These are phyloP conservation scores for Lichtheimia ramosa DNA, from an alignment of 371 early-diverging fungal species.

Conservation along the genomic window DNA sequence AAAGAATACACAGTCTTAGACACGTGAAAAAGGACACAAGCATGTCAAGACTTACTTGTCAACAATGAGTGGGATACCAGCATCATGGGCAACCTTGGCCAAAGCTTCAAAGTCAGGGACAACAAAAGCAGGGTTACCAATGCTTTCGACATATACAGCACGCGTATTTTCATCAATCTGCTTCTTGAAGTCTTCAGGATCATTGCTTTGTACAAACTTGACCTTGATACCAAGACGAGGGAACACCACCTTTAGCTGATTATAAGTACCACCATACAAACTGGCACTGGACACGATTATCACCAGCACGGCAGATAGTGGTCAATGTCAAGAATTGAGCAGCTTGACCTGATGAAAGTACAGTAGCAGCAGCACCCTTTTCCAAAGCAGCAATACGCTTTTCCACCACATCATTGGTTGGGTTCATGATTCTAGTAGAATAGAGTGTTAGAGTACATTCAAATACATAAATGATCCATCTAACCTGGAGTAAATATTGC, in stretches of 20 bases:
- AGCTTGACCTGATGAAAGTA: constrained; percentile 71
- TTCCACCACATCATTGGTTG: constrained; percentile 87
- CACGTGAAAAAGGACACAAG: too few relatives aligned
- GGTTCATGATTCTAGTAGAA: constrained; percentile 60
- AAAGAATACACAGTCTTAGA: constrained; percentile 44
- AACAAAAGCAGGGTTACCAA: constrained; percentile 85
- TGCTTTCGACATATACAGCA: constrained; percentile 83
- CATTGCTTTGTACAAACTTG: constrained; percentile 73
- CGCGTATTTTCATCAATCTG: constrained; percentile 85
- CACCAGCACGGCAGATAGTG: constrained; percentile 73
- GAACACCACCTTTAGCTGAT: constrained; percentile 82
- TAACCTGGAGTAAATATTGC: constrained; percentile 81
- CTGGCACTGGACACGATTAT: constrained; percentile 81
- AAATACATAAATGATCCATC: background rate
- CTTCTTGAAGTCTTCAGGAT: constrained; percentile 60
- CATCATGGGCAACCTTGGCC: constrained; percentile 74
- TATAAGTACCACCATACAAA: constrained; percentile 89
- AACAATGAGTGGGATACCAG: constrained; percentile 82
- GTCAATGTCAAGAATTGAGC: constrained; percentile 82
- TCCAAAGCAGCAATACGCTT: constrained; percentile 88
- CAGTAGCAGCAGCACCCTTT: constrained; percentile 67
- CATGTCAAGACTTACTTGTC: constrained; percentile 62
- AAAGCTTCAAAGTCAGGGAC: constrained; percentile 83
- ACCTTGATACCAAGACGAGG: constrained; percentile 82
- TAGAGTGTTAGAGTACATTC: background rate